Conservation (phyloP, 2,329 filamentous ascomycete genomes). For the Botrytis paeoniae region DNA sequence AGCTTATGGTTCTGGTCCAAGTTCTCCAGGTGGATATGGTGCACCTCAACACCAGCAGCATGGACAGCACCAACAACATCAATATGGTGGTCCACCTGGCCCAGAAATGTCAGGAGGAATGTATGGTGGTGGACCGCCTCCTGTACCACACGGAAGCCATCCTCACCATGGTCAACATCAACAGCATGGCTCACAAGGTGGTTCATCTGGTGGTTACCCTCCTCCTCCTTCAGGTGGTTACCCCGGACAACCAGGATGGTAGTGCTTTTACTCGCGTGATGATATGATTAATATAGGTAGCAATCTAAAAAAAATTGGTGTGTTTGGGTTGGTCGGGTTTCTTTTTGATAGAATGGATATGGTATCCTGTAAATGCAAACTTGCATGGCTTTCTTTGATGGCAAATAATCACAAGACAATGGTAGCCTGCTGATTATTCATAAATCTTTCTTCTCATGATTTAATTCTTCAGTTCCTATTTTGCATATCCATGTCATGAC, state of each 20-base stretch:
- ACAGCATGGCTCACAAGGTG: conserved; percentile 19
- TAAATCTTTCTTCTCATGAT: conserved; percentile 25
- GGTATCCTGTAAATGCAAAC: conserved; percentile 18
- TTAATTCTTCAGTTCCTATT: conserved; percentile 17
- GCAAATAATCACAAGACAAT: background rate
- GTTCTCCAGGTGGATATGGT: conserved; percentile 23
- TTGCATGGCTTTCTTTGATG: background rate
- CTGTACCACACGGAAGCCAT: conserved; percentile 16
- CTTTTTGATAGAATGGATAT: conserved; percentile 1
- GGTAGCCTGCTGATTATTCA: conserved; percentile 12
- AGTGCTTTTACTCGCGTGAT: background rate
- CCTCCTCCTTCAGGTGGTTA: conserved; percentile 12
- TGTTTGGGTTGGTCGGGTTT: background rate
- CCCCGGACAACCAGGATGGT: conserved; percentile 18
- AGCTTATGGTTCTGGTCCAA: conserved; percentile 19
- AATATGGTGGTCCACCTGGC: conserved; percentile 8
- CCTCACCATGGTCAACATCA: conserved; percentile 20
- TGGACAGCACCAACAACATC: conserved; percentile 7
- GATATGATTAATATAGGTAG: conserved; percentile 4
- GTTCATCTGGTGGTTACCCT: conserved; percentile 16
- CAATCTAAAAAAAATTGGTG: background rate
- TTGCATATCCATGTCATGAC: conserved; percentile 30
- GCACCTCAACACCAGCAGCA: conserved; percentile 2
- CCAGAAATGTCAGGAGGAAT: conserved; percentile 14
- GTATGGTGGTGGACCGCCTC: conserved; percentile 15